Evolutionary conservation across 2,329 filamentous ascomycete species (phyloP), one percentile per base, ranked within the genome.

Genomic region (Periconia sp.): DNA sequence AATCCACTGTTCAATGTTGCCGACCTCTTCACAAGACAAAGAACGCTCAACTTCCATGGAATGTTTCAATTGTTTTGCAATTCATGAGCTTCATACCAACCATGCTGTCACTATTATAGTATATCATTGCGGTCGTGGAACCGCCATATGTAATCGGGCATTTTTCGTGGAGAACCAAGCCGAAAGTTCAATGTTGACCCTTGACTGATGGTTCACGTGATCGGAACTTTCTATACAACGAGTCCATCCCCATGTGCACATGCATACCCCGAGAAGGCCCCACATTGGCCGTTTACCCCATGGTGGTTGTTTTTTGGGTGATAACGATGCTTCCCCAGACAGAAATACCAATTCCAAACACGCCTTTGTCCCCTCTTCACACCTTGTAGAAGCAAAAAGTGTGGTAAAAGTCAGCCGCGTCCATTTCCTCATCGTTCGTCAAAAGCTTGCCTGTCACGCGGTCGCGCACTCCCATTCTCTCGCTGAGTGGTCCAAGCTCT

Each of bases 301-400:
- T 6, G 6, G 33, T 5, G 6, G 10, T 37, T 11, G 13, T 14
- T 11, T 37, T 6, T 37, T n/a, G 6, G 3, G 15, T 5, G 3
- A 7, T 19, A 23, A 3, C 17, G 14, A n/a, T n/a, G n/a, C n/a
- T n/a, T n/a, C n/a, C n/a, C n/a, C n/a, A n/a, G n/a, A n/a, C 5
- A 43, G 10, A 19, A 23, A 19, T 6, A 17, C 5, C 23, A 33
- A 45, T 35, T 19, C 13, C 31, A 19, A 20, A 45, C 17, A 48
- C 17, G 37, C 14, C 3, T 5, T 14, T 6, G 3, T n/a, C 10
- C 5, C 33, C 33, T 5, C 5, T 37, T 47, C 31, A 49, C 35
- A 95, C 91, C 79, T 97, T 96, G 76, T 97, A 96, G 75, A 97
- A 97, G 77, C 92, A 96, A 69, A 97, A 97, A 1, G 90, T 92